Percentiles rank a stretch among this genome's conserved stretches.
Evolutionary conservation across 805 yeast species (phyloP).

Genomic region (Cyberlindnera mycetangii): DNA sequence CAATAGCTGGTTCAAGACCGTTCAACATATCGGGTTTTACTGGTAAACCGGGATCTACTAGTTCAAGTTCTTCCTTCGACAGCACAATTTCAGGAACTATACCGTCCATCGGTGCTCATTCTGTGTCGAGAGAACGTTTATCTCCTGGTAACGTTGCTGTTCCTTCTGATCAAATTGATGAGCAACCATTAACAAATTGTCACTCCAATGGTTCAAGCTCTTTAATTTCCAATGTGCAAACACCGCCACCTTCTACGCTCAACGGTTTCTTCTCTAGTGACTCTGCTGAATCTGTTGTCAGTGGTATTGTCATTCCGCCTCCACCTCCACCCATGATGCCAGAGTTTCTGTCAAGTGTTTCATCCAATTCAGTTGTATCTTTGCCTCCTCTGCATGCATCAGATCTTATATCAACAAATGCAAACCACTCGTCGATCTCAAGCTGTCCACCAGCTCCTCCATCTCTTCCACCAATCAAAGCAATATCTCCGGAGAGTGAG

Average conservation of each 20-base stretch:
- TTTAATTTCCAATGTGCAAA: background rate
- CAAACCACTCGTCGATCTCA: background rate
- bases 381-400: background rate
- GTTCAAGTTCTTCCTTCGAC: constrained; percentile 2
- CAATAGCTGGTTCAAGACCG: background rate
- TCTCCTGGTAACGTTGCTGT: background rate
- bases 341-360: background rate
- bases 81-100: constrained; percentile 1
- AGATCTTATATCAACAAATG: background rate
- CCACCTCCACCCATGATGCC: constrained; percentile 38
- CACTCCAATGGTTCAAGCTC: background rate
- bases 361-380: background rate
- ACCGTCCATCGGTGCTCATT: background rate
- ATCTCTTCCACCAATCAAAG: constrained; percentile 13
- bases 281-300: background rate
- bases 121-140: background rate
- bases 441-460: constrained; percentile 19
- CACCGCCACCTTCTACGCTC: constrained; percentile 25
- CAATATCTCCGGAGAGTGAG: background rate
- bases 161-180: background rate
- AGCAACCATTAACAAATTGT: background rate
- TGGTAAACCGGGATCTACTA: background rate
- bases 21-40: background rate
- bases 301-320: constrained; percentile 17
- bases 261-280: background rate